Evolutionary conservation across 2,329 filamentous ascomycete species (phyloP), one percentile per base, ranked within the genome.

Genomic region (Alternaria alternata): DNA sequence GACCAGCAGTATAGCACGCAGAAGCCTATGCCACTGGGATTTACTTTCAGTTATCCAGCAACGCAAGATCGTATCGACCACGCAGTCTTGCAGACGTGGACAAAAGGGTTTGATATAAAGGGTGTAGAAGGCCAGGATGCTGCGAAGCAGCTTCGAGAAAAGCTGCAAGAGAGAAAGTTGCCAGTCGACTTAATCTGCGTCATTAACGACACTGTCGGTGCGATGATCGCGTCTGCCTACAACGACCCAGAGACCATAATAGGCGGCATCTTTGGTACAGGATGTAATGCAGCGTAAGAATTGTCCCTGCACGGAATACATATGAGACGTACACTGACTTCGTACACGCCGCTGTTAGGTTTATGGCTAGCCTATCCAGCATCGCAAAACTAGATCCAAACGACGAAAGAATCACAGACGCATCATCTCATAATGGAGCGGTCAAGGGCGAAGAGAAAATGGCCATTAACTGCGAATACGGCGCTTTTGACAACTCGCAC

Each of bases 381-480:
- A 91, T 97, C 65, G 91, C 91, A 61, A 97, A 96, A 83, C 86
- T 96, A 52, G 46, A 51, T 18, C 38, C 51, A 6, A 38, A 54
- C 2, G 64, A 67, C 8, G 54, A 54, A 12, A 38, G 51, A 3
- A 53, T 61, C 16, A 52, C 49, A 6, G 53, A 48, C 8, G 28
- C 42, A 24, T 36, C 28, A 26, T 36, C 30, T 6, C 30, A 48
- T 20, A 54, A 51, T 11, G 28, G 49, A 24, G 43, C 36, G 4
- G 42, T 51, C 20, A 44, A 38, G 22, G 26, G 30, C 7, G 49
- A 60, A n/a, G 43, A 49, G 30, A 65, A 66, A 14, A 96, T 97
- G 85, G 93, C 93, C 53, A 97, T 98, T 83, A 97, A 97, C 84
- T 97, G 94, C 83, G 94, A 98, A 80, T 97, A 94, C 87, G 94